Evolutionary conservation across 2,329 filamentous ascomycete species (phyloP).

Genomic region (Clonostachys sp.): DNA sequence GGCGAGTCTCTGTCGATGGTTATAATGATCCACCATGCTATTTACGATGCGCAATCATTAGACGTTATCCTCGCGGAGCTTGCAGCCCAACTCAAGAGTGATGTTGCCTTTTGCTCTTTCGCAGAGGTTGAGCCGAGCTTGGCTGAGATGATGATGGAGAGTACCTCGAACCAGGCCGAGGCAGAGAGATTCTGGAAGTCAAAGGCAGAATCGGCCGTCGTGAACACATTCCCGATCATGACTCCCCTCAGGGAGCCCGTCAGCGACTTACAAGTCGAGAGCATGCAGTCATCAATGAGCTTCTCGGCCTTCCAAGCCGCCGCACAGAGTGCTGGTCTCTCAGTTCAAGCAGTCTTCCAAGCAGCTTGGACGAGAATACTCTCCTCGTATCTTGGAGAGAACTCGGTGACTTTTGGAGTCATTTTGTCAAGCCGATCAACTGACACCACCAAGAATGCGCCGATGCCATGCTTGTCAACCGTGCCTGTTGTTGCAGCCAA

Average conservation of each 20-base stretch:
- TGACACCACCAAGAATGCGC: slow-evolving; percentile 50
- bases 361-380: slow-evolving; percentile 75
- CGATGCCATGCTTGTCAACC: slow-evolving; percentile 80
- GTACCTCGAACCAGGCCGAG: slow-evolving; percentile 16
- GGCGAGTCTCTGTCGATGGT: slow-evolving; percentile 25
- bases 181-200: slow-evolving; percentile 59
- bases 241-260: slow-evolving; percentile 51
- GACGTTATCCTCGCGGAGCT: slow-evolving; percentile 60
- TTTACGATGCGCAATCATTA: slow-evolving; percentile 81
- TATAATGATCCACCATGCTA: slow-evolving; percentile 66
- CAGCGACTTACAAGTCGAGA: slow-evolving; percentile 24
- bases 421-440: slow-evolving; percentile 72
- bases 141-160: slow-evolving; percentile 31
- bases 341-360: slow-evolving; percentile 71
- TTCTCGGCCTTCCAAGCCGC: slow-evolving; percentile 44
- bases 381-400: slow-evolving; percentile 72
- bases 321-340: slow-evolving; percentile 57
- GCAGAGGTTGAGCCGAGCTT: slow-evolving; percentile 26
- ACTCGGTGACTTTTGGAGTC: slow-evolving; percentile 70
- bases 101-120: slow-evolving; percentile 3
- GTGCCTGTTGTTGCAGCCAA: slow-evolving; percentile 66
- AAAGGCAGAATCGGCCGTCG: slow-evolving; percentile 43
- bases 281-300: slow-evolving; percentile 24
- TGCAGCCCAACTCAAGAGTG: slow-evolving; percentile 13
- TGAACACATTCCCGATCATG: slow-evolving; percentile 73